Evolutionary conservation across 345 rosid genomes (phyloP).

Genomic region (Cardiospermum halicacabum): DNA sequence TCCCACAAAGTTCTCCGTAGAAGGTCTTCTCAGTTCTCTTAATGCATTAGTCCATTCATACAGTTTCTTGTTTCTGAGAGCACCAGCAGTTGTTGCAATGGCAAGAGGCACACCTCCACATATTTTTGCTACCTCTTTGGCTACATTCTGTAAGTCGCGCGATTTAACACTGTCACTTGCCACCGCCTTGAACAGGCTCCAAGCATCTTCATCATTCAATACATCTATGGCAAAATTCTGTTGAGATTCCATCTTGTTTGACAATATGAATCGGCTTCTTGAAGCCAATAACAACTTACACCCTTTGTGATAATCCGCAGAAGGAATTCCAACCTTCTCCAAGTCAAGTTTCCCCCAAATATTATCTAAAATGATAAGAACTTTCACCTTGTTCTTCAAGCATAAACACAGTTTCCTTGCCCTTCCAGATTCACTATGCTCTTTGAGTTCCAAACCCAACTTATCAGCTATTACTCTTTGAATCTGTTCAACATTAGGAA

Average conservation of each 20-base stretch:
- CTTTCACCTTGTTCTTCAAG: slow-evolving; percentile 11
- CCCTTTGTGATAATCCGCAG: slow-evolving; percentile 7
- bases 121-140: slow-evolving; percentile 6
- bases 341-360: slow-evolving; percentile 24
- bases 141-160: slow-evolving; percentile 2
- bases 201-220: slow-evolving; percentile 22
- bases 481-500: slow-evolving; percentile 7
- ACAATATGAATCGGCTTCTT: slow-evolving; percentile 9
- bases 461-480: slow-evolving; percentile 14
- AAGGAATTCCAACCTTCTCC: slow-evolving; percentile 30
- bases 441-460: not conserved
- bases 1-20: not conserved
- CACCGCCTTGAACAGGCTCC: slow-evolving; percentile 22
- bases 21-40: not conserved
- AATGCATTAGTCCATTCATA: slow-evolving; percentile 26
- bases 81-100: slow-evolving; percentile 17
- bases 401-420: not conserved
- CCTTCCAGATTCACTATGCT: not conserved
- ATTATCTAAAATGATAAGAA: slow-evolving; percentile 28
- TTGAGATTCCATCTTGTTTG: slow-evolving; percentile 9
- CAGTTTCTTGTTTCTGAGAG: slow-evolving; percentile 7
- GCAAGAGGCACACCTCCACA: slow-evolving; percentile 31
- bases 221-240: not conserved
- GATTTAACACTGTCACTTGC: slow-evolving; percentile 10
- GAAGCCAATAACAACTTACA: slow-evolving; percentile 31